A percentile compares a stretch with the other conserved stretches of the same genome.
phyloP scores from a whole-genome alignment of 192 early-diverging fungal species.

The Mortierella hygrophila region DNA sequence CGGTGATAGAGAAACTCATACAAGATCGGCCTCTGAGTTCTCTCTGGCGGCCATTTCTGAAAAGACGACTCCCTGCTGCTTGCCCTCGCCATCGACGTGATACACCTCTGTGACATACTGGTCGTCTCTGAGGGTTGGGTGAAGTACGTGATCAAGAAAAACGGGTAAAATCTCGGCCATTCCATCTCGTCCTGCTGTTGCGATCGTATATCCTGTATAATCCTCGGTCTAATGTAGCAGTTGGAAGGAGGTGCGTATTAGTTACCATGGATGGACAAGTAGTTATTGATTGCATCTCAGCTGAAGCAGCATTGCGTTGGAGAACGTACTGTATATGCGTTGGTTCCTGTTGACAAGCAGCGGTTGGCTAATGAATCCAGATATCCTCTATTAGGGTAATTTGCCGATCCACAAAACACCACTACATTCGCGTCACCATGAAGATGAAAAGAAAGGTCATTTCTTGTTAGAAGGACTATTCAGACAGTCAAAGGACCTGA shows the following conservation, averaged over 20 bases:
- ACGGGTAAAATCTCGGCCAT: slow-evolving; percentile 80
- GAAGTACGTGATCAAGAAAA: slow-evolving; percentile 85
- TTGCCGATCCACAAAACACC: slow-evolving; percentile 84
- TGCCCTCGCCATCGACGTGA: slow-evolving; percentile 77
- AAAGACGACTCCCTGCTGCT: slow-evolving; percentile 85
- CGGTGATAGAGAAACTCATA: slow-evolving; percentile 9
- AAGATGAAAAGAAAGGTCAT: background rate
- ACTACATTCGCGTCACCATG: slow-evolving; percentile 57
- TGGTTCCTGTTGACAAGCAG: slow-evolving; percentile 82
- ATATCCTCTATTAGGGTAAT: slow-evolving; percentile 75
- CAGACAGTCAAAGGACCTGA: background rate
- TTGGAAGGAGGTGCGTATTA: background rate
- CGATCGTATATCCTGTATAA: slow-evolving; percentile 80
- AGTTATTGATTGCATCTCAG: background rate
- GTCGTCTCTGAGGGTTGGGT: slow-evolving; percentile 76
- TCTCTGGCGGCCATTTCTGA: slow-evolving; percentile 83
- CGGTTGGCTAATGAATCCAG: slow-evolving; percentile 81
- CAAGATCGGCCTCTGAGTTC: slow-evolving; percentile 76
- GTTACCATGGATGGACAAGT: background rate
- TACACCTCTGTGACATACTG: slow-evolving; percentile 88
- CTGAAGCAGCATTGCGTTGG: no score
- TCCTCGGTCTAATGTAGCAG: slow-evolving; percentile 55
- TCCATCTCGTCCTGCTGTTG: slow-evolving; percentile 73
- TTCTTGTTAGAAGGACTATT: background rate
- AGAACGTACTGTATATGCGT: slow-evolving; percentile 66